A percentile compares a stretch with the other conserved stretches of the same genome.
These are phyloP conservation scores for Erodium maritimum DNA, from an alignment of 345 rosid genomes.

Conservation along the genomic window DNA sequence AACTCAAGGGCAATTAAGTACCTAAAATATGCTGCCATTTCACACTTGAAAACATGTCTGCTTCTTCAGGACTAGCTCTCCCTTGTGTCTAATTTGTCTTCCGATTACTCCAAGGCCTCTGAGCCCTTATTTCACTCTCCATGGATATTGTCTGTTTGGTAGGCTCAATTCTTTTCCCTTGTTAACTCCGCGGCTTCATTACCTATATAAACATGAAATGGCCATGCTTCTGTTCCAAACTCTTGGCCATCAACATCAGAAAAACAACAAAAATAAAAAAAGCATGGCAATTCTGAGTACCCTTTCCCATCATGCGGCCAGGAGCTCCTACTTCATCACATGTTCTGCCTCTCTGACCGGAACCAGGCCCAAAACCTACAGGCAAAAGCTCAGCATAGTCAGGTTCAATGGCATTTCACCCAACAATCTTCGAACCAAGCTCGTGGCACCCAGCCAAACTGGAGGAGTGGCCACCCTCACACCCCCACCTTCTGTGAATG, in stretches of 20 bases:
- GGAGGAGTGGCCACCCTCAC: constrained; percentile 15
- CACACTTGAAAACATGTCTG: too few species aligned
- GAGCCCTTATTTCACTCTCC: neutral
- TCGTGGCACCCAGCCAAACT: constrained; percentile 7
- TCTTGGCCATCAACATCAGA: constrained; percentile 1
- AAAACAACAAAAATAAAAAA: neutral
- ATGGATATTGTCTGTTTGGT: neutral
- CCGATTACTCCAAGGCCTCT: too few species aligned
- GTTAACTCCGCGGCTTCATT: constrained; percentile 5
- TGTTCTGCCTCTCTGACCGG: constrained; percentile 10
- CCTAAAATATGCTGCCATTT: too few species aligned
- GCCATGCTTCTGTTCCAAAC: constrained; percentile 22
- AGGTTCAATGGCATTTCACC: constrained; percentile 16
- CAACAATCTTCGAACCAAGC: constrained; percentile 10
- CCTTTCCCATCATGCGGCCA: constrained; percentile 20
- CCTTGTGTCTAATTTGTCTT: too few species aligned
- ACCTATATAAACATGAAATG: constrained; percentile 16
- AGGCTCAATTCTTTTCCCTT: constrained; percentile 4
- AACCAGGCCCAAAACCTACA: constrained; percentile 13
- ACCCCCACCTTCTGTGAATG: constrained; percentile 16
- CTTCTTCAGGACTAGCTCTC: too few species aligned
- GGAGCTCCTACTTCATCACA: too few species aligned
- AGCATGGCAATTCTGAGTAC: neutral
- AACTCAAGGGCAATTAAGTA: too few species aligned
- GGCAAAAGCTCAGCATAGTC: constrained; percentile 16